Conservation (phyloP, 768 basidiomycete species). For the Ramaria rubella region DNA sequence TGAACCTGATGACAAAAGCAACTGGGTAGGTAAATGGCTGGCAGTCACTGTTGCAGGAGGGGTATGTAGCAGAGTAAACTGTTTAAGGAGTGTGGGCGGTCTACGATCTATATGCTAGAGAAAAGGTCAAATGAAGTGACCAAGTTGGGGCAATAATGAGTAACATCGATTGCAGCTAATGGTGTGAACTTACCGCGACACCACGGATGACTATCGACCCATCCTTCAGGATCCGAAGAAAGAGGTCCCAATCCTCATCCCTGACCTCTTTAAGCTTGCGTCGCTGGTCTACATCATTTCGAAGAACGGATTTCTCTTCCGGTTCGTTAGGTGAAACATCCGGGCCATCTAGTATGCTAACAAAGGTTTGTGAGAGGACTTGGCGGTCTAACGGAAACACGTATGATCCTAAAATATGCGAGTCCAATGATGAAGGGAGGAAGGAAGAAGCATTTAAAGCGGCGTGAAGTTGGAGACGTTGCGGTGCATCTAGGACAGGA, state of each 20-base stretch:
- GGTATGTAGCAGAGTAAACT: slow-evolving; percentile 66
- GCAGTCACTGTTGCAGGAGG: slow-evolving; percentile 28
- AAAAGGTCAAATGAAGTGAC: slow-evolving; percentile 1
- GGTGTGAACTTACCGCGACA: slow-evolving; percentile 55
- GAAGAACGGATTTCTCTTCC: slow-evolving; percentile 19
- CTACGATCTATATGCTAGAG: slow-evolving; percentile 79
- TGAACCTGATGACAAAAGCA: slow-evolving; percentile 44
- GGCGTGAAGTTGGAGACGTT: slow-evolving; percentile 77
- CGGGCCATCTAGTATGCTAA: slow-evolving; percentile 26
- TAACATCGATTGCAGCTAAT: neutral
- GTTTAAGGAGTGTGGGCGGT: slow-evolving; percentile 76
- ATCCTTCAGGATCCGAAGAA: slow-evolving; percentile 63
- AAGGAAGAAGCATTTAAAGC: slow-evolving; percentile 68
- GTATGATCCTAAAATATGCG: slow-evolving; percentile 33
- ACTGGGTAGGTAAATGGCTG: slow-evolving; percentile 32
- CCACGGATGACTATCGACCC: slow-evolving; percentile 70
- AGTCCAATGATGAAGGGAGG: slow-evolving; percentile 34
- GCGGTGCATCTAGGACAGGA: slow-evolving; percentile 82
- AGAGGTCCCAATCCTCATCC: slow-evolving; percentile 74
- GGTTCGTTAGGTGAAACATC: slow-evolving; percentile 6
- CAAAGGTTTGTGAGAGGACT: slow-evolving; percentile 44
- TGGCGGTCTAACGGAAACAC: slow-evolving; percentile 69
- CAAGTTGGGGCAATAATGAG: neutral
- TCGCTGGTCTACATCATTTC: slow-evolving; percentile 39
- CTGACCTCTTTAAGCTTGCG: slow-evolving; percentile 54